Base-by-base conservation (phyloP, 768 basidiomycete species). In the Aureoboletus auriporus region DNA sequence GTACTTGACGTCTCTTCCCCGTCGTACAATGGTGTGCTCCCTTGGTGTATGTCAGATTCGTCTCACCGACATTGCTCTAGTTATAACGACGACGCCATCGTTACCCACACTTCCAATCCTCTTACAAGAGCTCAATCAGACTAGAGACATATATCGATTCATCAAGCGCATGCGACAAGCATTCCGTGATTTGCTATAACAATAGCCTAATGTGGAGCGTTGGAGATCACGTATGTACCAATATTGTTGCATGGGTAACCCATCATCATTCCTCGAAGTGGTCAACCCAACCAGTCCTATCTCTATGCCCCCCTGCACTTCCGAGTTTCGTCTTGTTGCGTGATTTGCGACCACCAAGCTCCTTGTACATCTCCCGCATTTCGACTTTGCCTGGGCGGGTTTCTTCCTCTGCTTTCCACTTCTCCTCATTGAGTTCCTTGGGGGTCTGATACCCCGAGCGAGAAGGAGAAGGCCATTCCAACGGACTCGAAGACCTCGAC, bases 341-440 rank as follows among this genome's bases (percentile, higher is more conserved):
- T 3, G 83, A 73, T 69, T 94, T 96, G 53, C 93, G 77, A 13
- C 93, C 93, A 16, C 86, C 87, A 9, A 94, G 70, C 47, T 89
- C 86, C 70, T 94, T 94, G 72, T 95, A 96, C 76, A 86, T 83
- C 58, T 86, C 87, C 35, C 93, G 79, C 86, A 93, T 91, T 66
- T 93, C 89, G 3, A 80, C 51, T 68, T 94, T 95, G 41, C 80
- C 79, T 27, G 88, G 90, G 39, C 65, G 58, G 16, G 69, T 73
- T 16, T 73, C 70, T 9, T 83, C 79, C 6, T 78, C 78, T 52
- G 80, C 78, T 31, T 64, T 63, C 48, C 90, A 92, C 53, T 75
- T 78, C 60, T 90, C 90, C 58, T 93, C 90, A 31, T 82, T 83
- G 20, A 84, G 53, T 61, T 92, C 89, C 26, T 80, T 75, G 8